Percentiles rank a stretch among this genome's conserved stretches.
Evolutionary conservation across 768 basidiomycete species (phyloP).

Genomic region (Suillus decipiens): DNA sequence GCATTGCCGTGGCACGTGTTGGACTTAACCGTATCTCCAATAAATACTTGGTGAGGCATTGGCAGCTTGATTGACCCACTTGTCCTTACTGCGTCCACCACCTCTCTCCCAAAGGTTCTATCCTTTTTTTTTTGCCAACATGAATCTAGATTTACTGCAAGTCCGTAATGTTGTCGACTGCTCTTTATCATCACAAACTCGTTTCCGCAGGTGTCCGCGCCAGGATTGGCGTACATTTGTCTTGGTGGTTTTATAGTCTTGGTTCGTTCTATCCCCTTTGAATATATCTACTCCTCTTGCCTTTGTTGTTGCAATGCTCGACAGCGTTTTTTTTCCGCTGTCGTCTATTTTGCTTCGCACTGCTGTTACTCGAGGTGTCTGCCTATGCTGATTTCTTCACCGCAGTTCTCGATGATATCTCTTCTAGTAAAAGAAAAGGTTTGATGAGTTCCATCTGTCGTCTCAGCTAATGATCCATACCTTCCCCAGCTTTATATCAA

Average conservation of each 20-base stretch:
- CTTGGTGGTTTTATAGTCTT: conserved; percentile 58
- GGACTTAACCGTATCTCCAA: background rate
- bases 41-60: conserved; percentile 3
- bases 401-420: conserved; percentile 82
- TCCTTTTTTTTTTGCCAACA: background rate
- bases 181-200: conserved; percentile 22
- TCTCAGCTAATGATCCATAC: background rate
- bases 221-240: conserved; percentile 61
- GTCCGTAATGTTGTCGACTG: conserved; percentile 21
- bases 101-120: background rate
- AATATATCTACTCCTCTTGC: background rate
- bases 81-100: background rate
- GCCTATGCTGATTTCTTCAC: background rate
- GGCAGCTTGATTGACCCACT: background rate
- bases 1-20: background rate
- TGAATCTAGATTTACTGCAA: conserved; percentile 25
- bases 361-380: background rate
- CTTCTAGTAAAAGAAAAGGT: conserved; percentile 83
- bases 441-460: conserved; percentile 9
- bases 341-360: background rate
- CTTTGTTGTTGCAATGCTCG: no score
- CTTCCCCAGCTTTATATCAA: conserved; percentile 75
- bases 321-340: no score
- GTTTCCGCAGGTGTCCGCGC: conserved; percentile 47
- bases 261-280: conserved; percentile 29